A percentile compares a stretch with the other conserved stretches of the same genome.
Evolutionary conservation across 768 basidiomycete species (phyloP).

Genomic region (Boletus rubroflammeus): DNA sequence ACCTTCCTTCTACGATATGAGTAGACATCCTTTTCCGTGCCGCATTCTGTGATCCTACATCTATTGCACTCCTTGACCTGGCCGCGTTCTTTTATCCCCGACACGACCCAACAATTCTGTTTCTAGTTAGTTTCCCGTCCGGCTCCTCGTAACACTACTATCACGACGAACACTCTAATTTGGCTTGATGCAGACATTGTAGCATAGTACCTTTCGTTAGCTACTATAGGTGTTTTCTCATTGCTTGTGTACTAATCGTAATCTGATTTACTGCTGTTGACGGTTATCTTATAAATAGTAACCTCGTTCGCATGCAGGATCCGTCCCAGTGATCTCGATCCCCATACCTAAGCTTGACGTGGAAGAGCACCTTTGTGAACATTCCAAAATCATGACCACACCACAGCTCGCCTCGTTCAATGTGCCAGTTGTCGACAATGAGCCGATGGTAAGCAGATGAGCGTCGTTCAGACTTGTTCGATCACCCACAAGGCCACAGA

Average conservation of each 20-base stretch:
- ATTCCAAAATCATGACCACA: constrained; percentile 46
- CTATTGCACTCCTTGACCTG: not conserved
- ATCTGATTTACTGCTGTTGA: not conserved
- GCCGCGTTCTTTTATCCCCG: not conserved
- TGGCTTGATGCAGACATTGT: not conserved
- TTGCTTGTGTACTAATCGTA: not conserved
- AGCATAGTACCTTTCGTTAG: not conserved
- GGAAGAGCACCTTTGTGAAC: not conserved
- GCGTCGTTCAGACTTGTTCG: not conserved
- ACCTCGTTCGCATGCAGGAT: constrained; percentile 8
- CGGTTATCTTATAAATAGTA: not conserved
- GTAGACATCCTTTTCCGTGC: not conserved
- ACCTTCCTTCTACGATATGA: constrained; percentile 43
- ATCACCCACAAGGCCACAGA: constrained; percentile 39
- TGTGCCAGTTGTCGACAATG: constrained; percentile 84
- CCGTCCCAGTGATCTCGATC: constrained; percentile 5
- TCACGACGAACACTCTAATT: not conserved
- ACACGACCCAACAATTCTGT: not conserved
- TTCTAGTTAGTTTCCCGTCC: not conserved
- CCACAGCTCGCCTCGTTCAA: constrained; percentile 85
- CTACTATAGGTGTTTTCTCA: not conserved
- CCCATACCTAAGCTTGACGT: not conserved
- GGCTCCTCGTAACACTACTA: not conserved
- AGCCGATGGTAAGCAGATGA: constrained; percentile 71
- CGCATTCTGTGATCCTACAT: not conserved